A percentile compares a stretch with the other conserved stretches of the same genome.
These are phyloP conservation scores for Malassezia vespertilionis DNA, from an alignment of 1,284 basidiomycete species.

Conservation along the genomic window DNA sequence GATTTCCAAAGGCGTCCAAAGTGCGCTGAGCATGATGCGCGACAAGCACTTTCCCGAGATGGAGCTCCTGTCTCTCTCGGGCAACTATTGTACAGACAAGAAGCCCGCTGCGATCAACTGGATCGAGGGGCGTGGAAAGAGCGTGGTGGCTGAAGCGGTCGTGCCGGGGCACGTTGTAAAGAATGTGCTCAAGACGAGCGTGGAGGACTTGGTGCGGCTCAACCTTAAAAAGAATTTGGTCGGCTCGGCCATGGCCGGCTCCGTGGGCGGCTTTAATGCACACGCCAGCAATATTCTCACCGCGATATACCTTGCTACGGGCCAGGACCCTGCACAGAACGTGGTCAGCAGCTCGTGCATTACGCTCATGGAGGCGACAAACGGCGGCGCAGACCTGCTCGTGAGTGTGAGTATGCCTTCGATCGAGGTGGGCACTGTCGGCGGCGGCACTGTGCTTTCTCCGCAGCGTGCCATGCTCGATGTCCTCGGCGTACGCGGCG, in stretches of 20 bases:
- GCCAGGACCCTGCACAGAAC: constrained; percentile 98
- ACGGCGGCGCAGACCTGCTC: constrained; percentile 78
- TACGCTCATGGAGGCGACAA: constrained; percentile 91
- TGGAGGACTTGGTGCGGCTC: constrained; percentile 76
- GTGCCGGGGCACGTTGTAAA: constrained; percentile 78
- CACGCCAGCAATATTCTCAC: constrained; percentile 97
- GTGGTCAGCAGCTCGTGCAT: constrained; percentile 98
- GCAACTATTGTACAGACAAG: constrained; percentile 99
- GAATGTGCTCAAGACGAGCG: constrained; percentile 87
- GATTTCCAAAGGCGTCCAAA: constrained; percentile 58
- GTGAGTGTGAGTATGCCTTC: constrained; percentile 46
- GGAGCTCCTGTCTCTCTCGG: constrained; percentile 82
- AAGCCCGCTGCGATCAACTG: constrained; percentile 99
- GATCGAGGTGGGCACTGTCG: constrained; percentile 60
- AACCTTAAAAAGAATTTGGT: constrained; percentile 97
- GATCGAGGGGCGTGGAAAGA: constrained; percentile 98
- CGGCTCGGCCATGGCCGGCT: constrained; percentile 94
- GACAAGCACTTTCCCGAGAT: constrained; percentile 75
- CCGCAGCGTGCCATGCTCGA: constrained; percentile 44
- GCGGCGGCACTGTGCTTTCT: constrained; percentile 64
- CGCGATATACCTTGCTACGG: constrained; percentile 83
- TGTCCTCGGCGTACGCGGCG: constrained; percentile 43
- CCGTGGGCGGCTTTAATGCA: constrained; percentile 93
- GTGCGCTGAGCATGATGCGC: constrained; percentile 72
- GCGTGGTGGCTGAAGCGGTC: constrained; percentile 88